Conservation (phyloP, 192 early-diverging fungal species). For the Coemansia sp. region DNA sequence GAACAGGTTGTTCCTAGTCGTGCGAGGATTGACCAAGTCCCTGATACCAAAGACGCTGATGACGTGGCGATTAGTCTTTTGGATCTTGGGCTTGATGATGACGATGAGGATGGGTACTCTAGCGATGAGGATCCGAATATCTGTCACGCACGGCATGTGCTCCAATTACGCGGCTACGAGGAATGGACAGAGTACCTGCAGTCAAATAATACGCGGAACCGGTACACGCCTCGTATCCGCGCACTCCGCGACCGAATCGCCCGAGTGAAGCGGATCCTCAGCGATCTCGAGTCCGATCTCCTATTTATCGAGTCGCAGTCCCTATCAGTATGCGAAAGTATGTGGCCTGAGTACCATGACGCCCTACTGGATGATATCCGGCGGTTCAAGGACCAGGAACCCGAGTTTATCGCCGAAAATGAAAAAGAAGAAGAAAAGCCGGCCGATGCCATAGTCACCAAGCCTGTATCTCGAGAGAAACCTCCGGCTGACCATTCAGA, state of each 20-base stretch:
- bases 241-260: background rate
- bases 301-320: constrained; percentile 15
- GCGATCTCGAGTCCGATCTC: constrained; percentile 18
- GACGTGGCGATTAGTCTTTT: background rate
- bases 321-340: constrained; percentile 4
- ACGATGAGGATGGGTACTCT: constrained; percentile 4
- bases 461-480: background rate
- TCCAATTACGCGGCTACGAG: constrained; percentile 11
- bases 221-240: background rate
- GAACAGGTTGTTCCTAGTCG: background rate
- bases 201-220: constrained; percentile 7
- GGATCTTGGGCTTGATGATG: background rate
- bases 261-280: background rate
- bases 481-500: background rate
- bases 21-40: background rate
- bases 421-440: background rate
- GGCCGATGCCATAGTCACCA: background rate
- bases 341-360: constrained; percentile 32
- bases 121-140: constrained; percentile 29
- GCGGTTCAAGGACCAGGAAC: background rate
- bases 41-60: background rate
- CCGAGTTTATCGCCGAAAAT: background rate
- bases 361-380: constrained; percentile 23
- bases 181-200: constrained; percentile 17
- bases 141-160: constrained; percentile 13